A percentile compares a stretch with the other conserved stretches of the same genome.
These are phyloP conservation scores for Sphagnum fallax DNA, from an alignment of 228 moss, liverwort and hornwort genomes.

Conservation along the genomic window DNA sequence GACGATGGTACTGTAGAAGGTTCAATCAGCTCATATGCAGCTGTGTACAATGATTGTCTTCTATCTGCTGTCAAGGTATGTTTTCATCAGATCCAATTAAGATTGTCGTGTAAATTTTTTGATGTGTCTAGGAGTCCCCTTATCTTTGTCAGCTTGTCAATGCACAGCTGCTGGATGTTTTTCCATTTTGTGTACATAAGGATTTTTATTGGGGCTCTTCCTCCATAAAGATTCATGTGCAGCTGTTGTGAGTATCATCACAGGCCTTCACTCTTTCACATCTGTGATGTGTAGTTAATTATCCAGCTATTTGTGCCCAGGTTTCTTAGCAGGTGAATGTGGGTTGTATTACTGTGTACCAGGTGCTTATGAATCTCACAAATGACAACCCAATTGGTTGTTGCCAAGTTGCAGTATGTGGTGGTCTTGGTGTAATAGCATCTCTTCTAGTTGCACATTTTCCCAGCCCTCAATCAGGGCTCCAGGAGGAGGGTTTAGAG, in stretches of 20 bases:
- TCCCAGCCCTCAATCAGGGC: constrained; percentile 40
- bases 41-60: constrained; percentile 61
- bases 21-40: constrained; percentile 35
- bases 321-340: too few relatives aligned
- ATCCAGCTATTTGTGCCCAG: too few relatives aligned
- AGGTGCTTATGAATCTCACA: constrained; percentile 99
- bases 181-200: too few relatives aligned
- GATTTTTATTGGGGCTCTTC: neutral
- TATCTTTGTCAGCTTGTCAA: neutral
- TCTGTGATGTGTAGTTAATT: too few relatives aligned
- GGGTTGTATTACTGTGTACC: neutral
- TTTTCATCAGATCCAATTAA: too few relatives aligned
- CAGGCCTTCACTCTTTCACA: too few relatives aligned
- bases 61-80: constrained; percentile 93
- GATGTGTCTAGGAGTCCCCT: neutral
- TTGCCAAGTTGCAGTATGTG: constrained; percentile 85
- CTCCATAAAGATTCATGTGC: neutral
- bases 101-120: neutral
- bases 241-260: neutral
- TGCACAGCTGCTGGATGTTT: too few relatives aligned
- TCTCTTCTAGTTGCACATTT: constrained; percentile 81
- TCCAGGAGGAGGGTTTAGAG: neutral
- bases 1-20: constrained; percentile 10
- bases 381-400: constrained; percentile 96
- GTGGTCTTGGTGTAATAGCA: constrained; percentile 77